Base-by-base conservation (phyloP, 306 rosid genomes). In the Adenanthera pavonina region DNA sequence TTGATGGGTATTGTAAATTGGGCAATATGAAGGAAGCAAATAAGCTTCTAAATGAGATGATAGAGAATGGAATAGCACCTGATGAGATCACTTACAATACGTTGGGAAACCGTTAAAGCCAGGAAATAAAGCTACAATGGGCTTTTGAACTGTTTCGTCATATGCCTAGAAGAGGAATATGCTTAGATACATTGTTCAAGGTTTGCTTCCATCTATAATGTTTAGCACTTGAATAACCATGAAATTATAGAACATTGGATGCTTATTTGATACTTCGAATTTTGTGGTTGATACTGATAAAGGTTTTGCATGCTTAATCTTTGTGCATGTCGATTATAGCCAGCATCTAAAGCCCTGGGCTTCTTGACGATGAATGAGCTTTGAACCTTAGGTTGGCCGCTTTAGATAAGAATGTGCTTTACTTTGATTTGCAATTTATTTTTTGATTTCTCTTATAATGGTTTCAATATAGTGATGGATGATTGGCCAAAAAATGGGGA, bases 1-100 rank as follows among this genome's bases (percentile, higher is more conserved):
- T 92, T 61, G 90, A 87, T 68, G 92, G 93, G 74, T 85, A 89
- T 74, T 82, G 87, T 89, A 90, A 92, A 86, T 77, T 92, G 77
- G 95, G 95, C 25, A 85, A 90, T 67, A 72, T 74, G 88, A 80
- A 88, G 75, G 92, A 90, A 85, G 93, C 97, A 0, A 80, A 52
- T 34, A 85, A 75, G 74, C 87, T 89, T 80, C 46, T 91, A 46
- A 82, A 53, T 82, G 85, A 87, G 80, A 91, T 91, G 95, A 80
- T 66, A 81, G 71, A 72, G 75, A 87, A 81, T 74, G 87, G 90
- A 89, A 77, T 92, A 64, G 49, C 78, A 59, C 90, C 93, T 9
- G 95, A 91, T 89, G 70, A 82, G 41, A 64, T 89, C 76, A 89
- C 95, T 47, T 88, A 76, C 65, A 86, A 86, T 81, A 84, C 66